These are phyloP conservation scores for Spiraea crenata DNA, from an alignment of 331 rosid species.

Conservation along the genomic window DNA sequence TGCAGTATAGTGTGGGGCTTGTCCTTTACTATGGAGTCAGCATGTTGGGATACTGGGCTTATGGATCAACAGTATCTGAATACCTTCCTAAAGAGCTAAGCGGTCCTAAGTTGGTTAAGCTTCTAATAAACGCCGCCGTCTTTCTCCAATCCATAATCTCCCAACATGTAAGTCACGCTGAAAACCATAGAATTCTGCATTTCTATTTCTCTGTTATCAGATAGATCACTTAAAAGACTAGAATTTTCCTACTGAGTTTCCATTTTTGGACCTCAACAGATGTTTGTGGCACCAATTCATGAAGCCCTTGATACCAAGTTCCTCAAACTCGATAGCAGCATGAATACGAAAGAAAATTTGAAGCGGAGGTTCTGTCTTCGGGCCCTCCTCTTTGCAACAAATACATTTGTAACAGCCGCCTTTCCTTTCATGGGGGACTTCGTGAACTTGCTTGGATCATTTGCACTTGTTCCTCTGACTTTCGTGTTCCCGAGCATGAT, in stretches of 20 bases:
- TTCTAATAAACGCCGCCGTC: slow-evolving; percentile 35
- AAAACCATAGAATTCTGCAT: neutral
- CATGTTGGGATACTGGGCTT: slow-evolving; percentile 59
- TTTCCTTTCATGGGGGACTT: slow-evolving; percentile 64
- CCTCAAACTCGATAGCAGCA: slow-evolving; percentile 32
- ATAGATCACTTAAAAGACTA: neutral
- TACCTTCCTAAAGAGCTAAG: slow-evolving; percentile 47
- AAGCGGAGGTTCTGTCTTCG: slow-evolving; percentile 43
- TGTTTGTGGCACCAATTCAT: slow-evolving; percentile 53
- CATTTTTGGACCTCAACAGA: slow-evolving; percentile 23
- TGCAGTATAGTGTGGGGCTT: slow-evolving; percentile 43
- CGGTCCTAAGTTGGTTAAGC: slow-evolving; percentile 52
- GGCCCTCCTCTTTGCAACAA: slow-evolving; percentile 30
- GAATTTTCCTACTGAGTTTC: neutral
- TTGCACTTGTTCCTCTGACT: slow-evolving; percentile 51
- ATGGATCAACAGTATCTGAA: slow-evolving; percentile 41
- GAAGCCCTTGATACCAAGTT: slow-evolving; percentile 53
- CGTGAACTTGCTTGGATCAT: slow-evolving; percentile 52
- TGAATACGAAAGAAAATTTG: slow-evolving; percentile 44
- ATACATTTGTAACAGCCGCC: slow-evolving; percentile 47
- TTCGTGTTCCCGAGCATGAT: slow-evolving; percentile 63
- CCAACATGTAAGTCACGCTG: slow-evolving; percentile 44
- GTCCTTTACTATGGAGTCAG: slow-evolving; percentile 46
- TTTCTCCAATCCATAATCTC: slow-evolving; percentile 51
- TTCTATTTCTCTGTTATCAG: neutral